A percentile compares a stretch with the other conserved stretches of the same genome.
Conservation (phyloP, 1,284 basidiomycete genomes). For the Tilletia indica region DNA sequence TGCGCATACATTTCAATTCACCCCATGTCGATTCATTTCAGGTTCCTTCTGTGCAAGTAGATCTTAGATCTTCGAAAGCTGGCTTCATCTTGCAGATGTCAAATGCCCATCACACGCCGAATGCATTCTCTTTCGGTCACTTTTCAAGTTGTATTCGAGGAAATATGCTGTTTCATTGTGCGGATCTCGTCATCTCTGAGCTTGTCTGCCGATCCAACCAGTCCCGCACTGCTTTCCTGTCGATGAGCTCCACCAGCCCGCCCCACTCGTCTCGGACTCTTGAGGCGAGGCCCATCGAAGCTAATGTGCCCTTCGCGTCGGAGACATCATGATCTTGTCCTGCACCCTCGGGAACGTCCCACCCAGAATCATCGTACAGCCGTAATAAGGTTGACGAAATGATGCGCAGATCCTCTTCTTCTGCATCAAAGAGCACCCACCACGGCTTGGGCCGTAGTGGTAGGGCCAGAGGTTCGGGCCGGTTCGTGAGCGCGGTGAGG, state of each 20-base stretch:
- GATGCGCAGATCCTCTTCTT: conserved; percentile 13
- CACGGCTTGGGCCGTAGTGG: conserved; percentile 7
- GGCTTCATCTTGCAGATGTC: no score
- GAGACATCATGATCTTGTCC: neutral
- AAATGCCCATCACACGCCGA: no score
- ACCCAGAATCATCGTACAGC: conserved; percentile 12
- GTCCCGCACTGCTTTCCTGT: conserved; percentile 20
- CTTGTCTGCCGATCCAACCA: conserved; percentile 18
- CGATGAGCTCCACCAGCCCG: conserved; percentile 23
- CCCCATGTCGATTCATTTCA: neutral
- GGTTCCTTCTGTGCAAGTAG: neutral
- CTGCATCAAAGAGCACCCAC: conserved; percentile 13
- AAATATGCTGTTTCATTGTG: no score
- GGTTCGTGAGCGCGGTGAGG: conserved; percentile 31
- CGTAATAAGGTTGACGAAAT: neutral
- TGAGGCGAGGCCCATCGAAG: conserved; percentile 19
- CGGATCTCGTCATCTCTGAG: no score
- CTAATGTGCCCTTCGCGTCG: neutral
- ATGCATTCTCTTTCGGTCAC: no score
- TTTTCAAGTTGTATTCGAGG: no score
- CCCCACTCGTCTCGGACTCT: conserved; percentile 25
- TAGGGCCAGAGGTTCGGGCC: conserved; percentile 12
- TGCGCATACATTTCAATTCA: neutral
- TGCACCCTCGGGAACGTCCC: neutral
- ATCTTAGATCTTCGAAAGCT: no score